Conservation (phyloP, 768 basidiomycete species). For the Collybia mongolica region DNA sequence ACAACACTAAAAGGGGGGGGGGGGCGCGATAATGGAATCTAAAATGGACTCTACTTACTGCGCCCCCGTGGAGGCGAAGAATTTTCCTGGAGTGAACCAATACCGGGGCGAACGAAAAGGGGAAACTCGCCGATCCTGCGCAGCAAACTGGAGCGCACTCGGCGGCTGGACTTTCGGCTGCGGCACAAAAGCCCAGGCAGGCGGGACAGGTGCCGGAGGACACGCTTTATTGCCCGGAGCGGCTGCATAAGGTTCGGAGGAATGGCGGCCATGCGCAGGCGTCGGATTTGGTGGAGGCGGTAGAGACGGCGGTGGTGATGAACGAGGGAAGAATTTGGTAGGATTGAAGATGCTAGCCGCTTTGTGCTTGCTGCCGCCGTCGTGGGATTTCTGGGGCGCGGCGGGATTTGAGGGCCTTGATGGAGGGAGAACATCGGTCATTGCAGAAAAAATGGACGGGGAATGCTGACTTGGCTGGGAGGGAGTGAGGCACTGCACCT, state of each 20-base stretch:
- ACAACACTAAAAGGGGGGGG: not conserved
- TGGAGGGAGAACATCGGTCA: slow-evolving; percentile 38
- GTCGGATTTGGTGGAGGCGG: slow-evolving; percentile 28
- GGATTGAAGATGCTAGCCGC: slow-evolving; percentile 36
- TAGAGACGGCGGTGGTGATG: slow-evolving; percentile 43
- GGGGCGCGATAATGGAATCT: not conserved
- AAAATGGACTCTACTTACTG: slow-evolving; percentile 14
- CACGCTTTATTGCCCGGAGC: slow-evolving; percentile 35
- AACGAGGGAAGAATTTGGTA: slow-evolving; percentile 49
- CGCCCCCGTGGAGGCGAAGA: slow-evolving; percentile 43
- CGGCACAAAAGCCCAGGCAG: slow-evolving; percentile 28
- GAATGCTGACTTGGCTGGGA: slow-evolving; percentile 41
- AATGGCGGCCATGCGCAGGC: slow-evolving; percentile 22
- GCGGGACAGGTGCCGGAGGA: slow-evolving; percentile 32
- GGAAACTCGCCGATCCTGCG: slow-evolving; percentile 21
- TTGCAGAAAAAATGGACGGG: slow-evolving; percentile 37
- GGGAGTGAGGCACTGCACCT: slow-evolving; percentile 32
- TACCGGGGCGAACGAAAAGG: slow-evolving; percentile 39
- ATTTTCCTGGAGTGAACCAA: slow-evolving; percentile 56
- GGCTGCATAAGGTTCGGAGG: slow-evolving; percentile 30
- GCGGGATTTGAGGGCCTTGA: slow-evolving; percentile 32
- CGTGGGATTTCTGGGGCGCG: slow-evolving; percentile 18
- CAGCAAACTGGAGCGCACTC: slow-evolving; percentile 21
- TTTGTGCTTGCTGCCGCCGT: slow-evolving; percentile 24
- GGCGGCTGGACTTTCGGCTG: slow-evolving; percentile 13